Conservation (phyloP, 176 grass and related monocot genomes). For the Tuctoria greenei region DNA sequence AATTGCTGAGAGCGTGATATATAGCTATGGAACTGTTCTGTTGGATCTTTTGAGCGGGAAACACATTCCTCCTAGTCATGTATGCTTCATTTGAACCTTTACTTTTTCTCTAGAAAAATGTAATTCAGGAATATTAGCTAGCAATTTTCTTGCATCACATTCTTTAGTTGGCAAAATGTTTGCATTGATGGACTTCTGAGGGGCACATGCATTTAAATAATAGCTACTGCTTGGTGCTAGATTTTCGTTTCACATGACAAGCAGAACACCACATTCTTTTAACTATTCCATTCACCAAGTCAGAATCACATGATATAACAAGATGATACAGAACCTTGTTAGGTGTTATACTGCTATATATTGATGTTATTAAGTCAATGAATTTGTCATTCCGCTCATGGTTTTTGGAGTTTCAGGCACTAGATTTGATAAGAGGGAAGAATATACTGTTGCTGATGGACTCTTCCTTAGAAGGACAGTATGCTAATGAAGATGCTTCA, state of each 20-base stretch:
- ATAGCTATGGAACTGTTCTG: constrained; percentile 96
- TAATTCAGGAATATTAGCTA: constrained; percentile 1
- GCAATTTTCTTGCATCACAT: background rate
- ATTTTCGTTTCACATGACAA: background rate
- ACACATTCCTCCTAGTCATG: constrained; percentile 99
- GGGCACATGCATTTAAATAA: background rate
- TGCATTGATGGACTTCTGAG: background rate
- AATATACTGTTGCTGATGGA: constrained; percentile 97
- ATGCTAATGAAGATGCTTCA: constrained; percentile 94
- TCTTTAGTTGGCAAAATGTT: background rate
- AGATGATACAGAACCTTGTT: constrained; percentile 1
- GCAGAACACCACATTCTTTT: background rate
- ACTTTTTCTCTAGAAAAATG: constrained; percentile 10
- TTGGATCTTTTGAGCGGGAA: constrained; percentile 99
- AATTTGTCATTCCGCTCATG: constrained; percentile 25
- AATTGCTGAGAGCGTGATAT: constrained; percentile 97
- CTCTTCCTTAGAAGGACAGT: constrained; percentile 98
- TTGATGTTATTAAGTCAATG: background rate
- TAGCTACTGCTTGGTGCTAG: background rate
- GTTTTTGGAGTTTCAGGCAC: constrained; percentile 54
- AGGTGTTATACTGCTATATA: constrained; percentile 4
- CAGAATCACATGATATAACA: background rate
- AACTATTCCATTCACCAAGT: background rate
- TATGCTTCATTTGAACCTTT: constrained; percentile 50
- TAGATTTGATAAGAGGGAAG: constrained; percentile 99